phyloP scores from a whole-genome alignment of 495 filamentous ascomycete genomes.

The Penicillium alfredii region DNA sequence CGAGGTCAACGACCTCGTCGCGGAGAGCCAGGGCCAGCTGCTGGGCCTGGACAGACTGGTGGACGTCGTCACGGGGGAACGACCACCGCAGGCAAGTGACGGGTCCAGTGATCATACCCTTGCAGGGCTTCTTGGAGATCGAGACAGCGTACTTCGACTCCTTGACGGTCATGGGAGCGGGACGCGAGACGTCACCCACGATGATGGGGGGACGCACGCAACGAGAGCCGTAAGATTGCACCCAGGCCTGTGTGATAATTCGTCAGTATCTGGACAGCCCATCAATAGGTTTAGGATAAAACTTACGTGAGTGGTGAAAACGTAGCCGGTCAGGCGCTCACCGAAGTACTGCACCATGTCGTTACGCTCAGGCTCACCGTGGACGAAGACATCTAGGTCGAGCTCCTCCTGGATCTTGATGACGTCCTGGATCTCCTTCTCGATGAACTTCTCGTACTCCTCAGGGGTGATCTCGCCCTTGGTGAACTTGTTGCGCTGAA shows the following conservation, averaged over 20 bases:
- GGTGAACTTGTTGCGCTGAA: slow-evolving; percentile 93
- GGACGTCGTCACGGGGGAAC: slow-evolving; percentile 97
- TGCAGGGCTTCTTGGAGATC: slow-evolving; percentile 97
- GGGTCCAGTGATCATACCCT: slow-evolving; percentile 99
- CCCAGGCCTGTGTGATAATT: too few relatives aligned
- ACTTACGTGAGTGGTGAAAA: slow-evolving; percentile 98
- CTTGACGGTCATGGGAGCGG: slow-evolving; percentile 97
- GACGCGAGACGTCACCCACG: slow-evolving; percentile 95
- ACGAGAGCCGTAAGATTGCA: slow-evolving; percentile 95
- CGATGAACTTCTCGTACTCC: slow-evolving; percentile 96
- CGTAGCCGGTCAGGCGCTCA: slow-evolving; percentile 92
- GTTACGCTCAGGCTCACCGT: slow-evolving; percentile 98
- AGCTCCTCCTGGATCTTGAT: slow-evolving; percentile 97
- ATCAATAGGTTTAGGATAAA: too few relatives aligned
- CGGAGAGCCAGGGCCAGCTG: slow-evolving; percentile 97
- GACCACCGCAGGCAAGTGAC: slow-evolving; percentile 99
- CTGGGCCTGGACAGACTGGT: slow-evolving; percentile 97
- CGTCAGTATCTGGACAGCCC: too few relatives aligned
- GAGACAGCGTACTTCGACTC: slow-evolving; percentile 97
- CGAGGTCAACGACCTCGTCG: slow-evolving; percentile 96
- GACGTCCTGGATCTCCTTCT: slow-evolving; percentile 90
- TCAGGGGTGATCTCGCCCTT: slow-evolving; percentile 90
- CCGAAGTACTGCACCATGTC: slow-evolving; percentile 99
- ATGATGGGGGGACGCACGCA: slow-evolving; percentile 97
- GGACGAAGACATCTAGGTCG: slow-evolving; percentile 90